Base-by-base conservation (phyloP, 176 grass and related monocot species). In the Avena eriantha region DNA sequence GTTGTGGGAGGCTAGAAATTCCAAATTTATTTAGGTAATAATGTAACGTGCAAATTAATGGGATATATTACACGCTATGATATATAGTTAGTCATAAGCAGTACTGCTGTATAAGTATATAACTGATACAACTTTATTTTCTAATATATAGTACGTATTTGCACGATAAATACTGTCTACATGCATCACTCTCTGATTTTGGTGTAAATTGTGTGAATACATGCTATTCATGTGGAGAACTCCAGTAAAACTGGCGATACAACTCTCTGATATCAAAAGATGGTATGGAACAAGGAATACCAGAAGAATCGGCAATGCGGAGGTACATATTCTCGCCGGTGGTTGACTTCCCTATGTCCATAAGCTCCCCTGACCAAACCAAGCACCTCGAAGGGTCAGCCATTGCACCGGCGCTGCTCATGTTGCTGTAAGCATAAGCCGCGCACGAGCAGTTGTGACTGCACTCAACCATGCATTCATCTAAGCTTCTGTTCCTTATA, bases 321-420 rank as follows among this genome's bases (percentile, higher is more conserved):
- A 94, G 23, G 47, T 92, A 94, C 10, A 71, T 4, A 19, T 71
- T 41, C 35, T 11, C 67, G 1, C 35, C 67, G n/a, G 18, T 0
- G 68, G 68, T n/a, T 5, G 34, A 74, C 33, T 74, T 87, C 82
- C 90, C 82, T 29, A 35, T 54, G 8, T 94, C 93, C 2, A 73
- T 46, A 33, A 94, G 83, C 0, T 94, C 87, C 83, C 61, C 72
- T 0, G 23, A 85, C 93, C 93, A 95, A 60, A 92, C 51, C 5
- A 95, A 69, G 65, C 93, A 95, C 34, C 85, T 86, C 6, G 84
- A 84, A 49, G 67, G 39, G 80, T 88, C 81, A 1, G 1, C 43
- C 1, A n/a, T 75, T 0, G 2, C 4, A 24, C 63, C 22, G 1
- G 3, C 3, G 0, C 10, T 56, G 16, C 70, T 82, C 70, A 76